A percentile compares a stretch with the other conserved stretches of the same genome.
Evolutionary conservation across 495 filamentous ascomycete genomes (phyloP).

Genomic region (Astrocystis sublimbata): DNA sequence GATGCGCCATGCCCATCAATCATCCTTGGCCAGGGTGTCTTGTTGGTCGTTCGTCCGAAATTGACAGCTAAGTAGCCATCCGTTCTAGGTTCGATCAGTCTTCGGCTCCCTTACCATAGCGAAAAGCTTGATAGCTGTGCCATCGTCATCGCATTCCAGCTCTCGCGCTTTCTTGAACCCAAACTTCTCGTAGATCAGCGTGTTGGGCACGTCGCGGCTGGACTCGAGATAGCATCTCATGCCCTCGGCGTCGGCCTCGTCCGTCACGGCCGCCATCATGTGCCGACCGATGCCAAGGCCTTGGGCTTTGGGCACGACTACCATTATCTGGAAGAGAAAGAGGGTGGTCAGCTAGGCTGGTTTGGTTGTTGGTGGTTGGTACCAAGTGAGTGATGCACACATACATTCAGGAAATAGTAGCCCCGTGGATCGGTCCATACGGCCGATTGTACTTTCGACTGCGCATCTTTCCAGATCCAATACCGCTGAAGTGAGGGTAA

Average conservation of each 20-base stretch:
- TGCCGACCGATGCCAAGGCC: conserved; percentile 60
- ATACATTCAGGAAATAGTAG: conserved; percentile 65
- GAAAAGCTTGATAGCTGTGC: conserved; percentile 47
- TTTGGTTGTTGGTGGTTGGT: not conserved
- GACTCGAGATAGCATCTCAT: conserved; percentile 66
- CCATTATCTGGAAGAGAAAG: conserved; percentile 66
- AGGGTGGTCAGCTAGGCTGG: no score
- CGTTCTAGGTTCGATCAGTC: conserved; percentile 14
- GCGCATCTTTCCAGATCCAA: conserved; percentile 64
- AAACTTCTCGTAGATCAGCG: conserved; percentile 65
- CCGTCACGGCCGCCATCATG: conserved; percentile 59
- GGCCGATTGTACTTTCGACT: conserved; percentile 55
- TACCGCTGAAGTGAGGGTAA: conserved; percentile 49
- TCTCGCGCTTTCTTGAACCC: conserved; percentile 62
- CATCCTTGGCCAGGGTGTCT: no score
- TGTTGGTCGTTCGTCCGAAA: no score
- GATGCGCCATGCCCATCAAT: not conserved
- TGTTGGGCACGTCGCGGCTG: conserved; percentile 61
- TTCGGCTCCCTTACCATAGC: conserved; percentile 55
- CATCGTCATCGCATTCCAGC: conserved; percentile 62
- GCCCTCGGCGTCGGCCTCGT: conserved; percentile 59
- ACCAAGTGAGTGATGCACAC: not conserved
- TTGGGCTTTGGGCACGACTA: conserved; percentile 60
- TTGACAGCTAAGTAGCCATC: no score
- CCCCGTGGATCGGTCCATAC: conserved; percentile 61